Evolutionary conservation across 805 yeast species (phyloP), one percentile per base, ranked within the genome.

Genomic region (Hanseniaspora vineae): DNA sequence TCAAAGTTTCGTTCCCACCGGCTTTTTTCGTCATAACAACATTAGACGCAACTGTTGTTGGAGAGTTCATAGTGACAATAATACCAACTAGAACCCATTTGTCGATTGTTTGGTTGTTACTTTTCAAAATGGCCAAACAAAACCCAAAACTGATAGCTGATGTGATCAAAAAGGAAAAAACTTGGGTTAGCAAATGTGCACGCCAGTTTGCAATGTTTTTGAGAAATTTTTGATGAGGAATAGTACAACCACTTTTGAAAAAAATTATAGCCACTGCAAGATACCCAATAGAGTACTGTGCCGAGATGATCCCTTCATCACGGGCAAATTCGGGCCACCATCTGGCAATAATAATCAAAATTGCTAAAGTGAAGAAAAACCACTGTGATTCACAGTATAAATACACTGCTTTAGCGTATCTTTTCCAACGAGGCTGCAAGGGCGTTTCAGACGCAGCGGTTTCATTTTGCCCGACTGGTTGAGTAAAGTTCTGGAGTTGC

Each of bases 11-110:
- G 62, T 87, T 85, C 9, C 96, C 96, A 54, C 81, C 79, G 0
- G 96, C 95, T 50, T 75, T 75, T 46, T 79, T 73, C 6, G 96
- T 88, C 96, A 88, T 88, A 31, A 88, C 89, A 31, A 88, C 96
- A 60, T 88, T 88, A 1, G 96, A 86, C 0, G 89, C 78, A 17
- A 88, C 95, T 0, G 96, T 88, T 9, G 96, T 88, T 31, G 96
- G 96, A 61, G 94, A 84, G 12, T 90, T 76, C 31, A 85, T 84
- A 2, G 95, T 84, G 43, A 86, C 82, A 17, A 88, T 76, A 50
- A 88, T 64, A 0, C 96, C 96, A 13, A 83, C 83, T 19, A 88
- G 66, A 54, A 86, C 73, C 86, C 92, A 86, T 33, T 75, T 71
- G 54, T 80, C 81, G 35, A 87, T 84, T n/a, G 67, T 59, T 1